Conservation (phyloP, 768 basidiomycete genomes). For the Suillus sp. region DNA sequence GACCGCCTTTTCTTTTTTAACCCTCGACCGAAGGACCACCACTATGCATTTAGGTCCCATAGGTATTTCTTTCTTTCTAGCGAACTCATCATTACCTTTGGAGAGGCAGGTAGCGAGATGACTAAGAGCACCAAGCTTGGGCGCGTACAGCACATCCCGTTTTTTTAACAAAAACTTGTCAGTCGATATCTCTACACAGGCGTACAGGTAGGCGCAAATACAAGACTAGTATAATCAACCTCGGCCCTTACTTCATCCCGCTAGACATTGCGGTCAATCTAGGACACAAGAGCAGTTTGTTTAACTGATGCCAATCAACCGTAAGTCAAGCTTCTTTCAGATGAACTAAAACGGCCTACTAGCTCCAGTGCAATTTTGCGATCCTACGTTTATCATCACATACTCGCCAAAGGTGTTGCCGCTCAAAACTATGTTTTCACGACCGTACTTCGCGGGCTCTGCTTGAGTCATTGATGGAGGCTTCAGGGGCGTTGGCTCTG, state of each 20-base stretch:
- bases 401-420: background rate
- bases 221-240: background rate
- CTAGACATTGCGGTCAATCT: background rate
- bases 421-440: background rate
- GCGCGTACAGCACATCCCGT: no score
- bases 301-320: background rate
- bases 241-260: no score
- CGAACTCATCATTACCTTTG: background rate
- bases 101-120: background rate
- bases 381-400: slow-evolving; percentile 2
- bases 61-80: background rate
- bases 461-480: background rate
- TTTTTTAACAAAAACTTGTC: background rate
- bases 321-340: background rate
- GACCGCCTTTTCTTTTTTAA: background rate
- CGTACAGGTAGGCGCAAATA: background rate
- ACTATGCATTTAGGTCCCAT: background rate
- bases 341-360: background rate
- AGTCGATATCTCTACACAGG: background rate
- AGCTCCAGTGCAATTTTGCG: background rate
- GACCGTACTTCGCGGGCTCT: background rate
- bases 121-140: background rate
- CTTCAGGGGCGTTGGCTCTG: background rate
- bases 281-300: background rate
- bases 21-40: background rate